Conservation (phyloP, 208 protist genomes). For the Trypanosoma conorhini region DNA sequence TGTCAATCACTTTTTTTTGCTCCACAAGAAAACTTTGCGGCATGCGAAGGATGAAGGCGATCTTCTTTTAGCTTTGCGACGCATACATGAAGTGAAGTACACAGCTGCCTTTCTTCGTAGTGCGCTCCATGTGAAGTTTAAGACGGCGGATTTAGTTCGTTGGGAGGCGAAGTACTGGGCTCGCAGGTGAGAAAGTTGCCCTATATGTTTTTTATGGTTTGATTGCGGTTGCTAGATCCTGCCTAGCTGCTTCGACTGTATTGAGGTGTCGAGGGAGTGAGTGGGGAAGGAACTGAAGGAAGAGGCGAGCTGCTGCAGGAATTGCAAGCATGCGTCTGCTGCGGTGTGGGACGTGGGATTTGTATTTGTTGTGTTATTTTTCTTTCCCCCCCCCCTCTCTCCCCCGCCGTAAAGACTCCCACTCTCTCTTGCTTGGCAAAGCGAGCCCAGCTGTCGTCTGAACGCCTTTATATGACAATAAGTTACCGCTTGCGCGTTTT, state of each 20-base stretch:
- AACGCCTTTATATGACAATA: too few relatives aligned
- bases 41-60: constrained; percentile 42
- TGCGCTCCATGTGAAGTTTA: constrained; percentile 73
- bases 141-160: constrained; percentile 39
- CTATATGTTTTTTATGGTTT: not conserved
- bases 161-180: constrained; percentile 19
- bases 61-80: constrained; percentile 57
- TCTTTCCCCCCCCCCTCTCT: not conserved
- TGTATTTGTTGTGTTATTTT: constrained; percentile 4
- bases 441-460: too few relatives aligned
- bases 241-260: not conserved
- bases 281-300: not conserved
- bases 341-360: not conserved
- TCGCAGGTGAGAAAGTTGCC: not conserved
- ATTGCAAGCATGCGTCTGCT: not conserved
- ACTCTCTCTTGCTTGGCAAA: too few relatives aligned
- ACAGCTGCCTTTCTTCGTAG: constrained; percentile 46
- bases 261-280: not conserved
- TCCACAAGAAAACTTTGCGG: constrained; percentile 54
- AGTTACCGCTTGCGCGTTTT: too few relatives aligned
- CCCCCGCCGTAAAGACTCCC: too few relatives aligned
- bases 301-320: not conserved
- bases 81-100: constrained; percentile 67
- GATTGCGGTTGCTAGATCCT: not conserved
- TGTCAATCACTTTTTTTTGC: constrained; percentile 76